These are phyloP conservation scores for Leptodermis oblonga DNA, from an alignment of 257 asterid species.

Conservation along the genomic window DNA sequence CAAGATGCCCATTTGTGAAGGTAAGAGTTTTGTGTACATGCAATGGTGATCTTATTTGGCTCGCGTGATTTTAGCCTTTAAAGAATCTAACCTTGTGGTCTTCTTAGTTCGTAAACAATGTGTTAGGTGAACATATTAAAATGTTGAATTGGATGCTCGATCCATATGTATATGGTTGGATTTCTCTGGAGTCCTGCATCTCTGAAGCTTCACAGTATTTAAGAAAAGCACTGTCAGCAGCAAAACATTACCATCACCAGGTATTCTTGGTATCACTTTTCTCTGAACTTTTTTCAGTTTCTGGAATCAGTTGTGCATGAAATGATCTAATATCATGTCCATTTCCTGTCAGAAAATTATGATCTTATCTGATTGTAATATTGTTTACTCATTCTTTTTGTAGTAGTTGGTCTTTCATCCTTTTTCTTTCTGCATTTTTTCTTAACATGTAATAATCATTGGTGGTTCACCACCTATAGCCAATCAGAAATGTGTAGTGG, in stretches of 20 bases:
- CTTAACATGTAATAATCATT: not conserved
- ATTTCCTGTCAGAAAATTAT: not conserved
- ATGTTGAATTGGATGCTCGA: slow-evolving; percentile 35
- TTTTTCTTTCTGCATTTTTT: not conserved
- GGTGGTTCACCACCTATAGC: not conserved
- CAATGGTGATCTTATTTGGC: slow-evolving; percentile 14
- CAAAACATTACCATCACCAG: slow-evolving; percentile 65
- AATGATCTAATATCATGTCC: not conserved
- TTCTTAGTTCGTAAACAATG: slow-evolving; percentile 39
- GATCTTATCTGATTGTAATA: not conserved
- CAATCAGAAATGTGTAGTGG: not conserved
- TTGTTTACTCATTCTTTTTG: not conserved
- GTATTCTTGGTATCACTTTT: slow-evolving; percentile 29
- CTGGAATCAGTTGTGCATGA: not conserved
- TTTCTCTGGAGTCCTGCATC: slow-evolving; percentile 36
- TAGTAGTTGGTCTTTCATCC: no score
- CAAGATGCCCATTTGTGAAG: slow-evolving; percentile 61
- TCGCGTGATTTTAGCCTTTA: not conserved
- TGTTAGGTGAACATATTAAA: slow-evolving; percentile 24
- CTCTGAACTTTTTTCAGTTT: not conserved
- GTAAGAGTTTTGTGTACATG: slow-evolving; percentile 29
- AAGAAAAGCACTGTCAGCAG: slow-evolving; percentile 35
- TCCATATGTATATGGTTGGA: slow-evolving; percentile 30
- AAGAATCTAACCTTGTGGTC: slow-evolving; percentile 11
- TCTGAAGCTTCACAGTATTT: slow-evolving; percentile 35